phyloP scores from a whole-genome alignment of 768 basidiomycete genomes.

The Amanita thiersii region DNA sequence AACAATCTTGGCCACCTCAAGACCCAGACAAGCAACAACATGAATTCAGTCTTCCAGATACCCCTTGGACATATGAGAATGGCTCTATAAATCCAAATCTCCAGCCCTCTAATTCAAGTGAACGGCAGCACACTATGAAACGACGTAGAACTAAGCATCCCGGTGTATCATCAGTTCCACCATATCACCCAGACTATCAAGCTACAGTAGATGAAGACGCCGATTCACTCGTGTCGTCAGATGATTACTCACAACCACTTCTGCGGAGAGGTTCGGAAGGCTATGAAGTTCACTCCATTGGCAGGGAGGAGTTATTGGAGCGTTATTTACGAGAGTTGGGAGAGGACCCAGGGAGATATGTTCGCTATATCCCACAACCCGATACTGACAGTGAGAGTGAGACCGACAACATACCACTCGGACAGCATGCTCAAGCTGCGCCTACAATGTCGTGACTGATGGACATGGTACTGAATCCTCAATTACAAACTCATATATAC shows the following conservation, averaged over 20 bases:
- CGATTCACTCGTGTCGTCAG: slow-evolving; percentile 18
- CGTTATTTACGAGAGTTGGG: slow-evolving; percentile 47
- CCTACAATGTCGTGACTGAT: neutral
- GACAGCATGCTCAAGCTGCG: neutral
- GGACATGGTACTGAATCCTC: neutral
- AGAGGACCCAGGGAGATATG: slow-evolving; percentile 53
- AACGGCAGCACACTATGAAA: slow-evolving; percentile 18
- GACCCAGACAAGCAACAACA: slow-evolving; percentile 43
- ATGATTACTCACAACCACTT: slow-evolving; percentile 20
- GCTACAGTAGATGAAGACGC: slow-evolving; percentile 21
- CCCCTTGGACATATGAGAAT: slow-evolving; percentile 86
- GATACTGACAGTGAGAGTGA: slow-evolving; percentile 33
- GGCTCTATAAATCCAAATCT: slow-evolving; percentile 70
- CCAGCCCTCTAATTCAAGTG: slow-evolving; percentile 46
- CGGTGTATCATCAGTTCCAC: slow-evolving; percentile 49
- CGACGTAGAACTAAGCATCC: slow-evolving; percentile 16
- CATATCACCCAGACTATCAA: slow-evolving; percentile 70
- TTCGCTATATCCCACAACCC: slow-evolving; percentile 58
- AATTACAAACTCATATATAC: no score
- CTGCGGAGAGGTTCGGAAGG: slow-evolving; percentile 78
- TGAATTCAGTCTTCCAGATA: slow-evolving; percentile 42
- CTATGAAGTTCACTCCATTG: slow-evolving; percentile 57
- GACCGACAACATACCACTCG: neutral
- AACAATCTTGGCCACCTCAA: slow-evolving; percentile 60
- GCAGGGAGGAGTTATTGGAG: slow-evolving; percentile 57